These are phyloP conservation scores for Fusarium euwallaceae DNA, from an alignment of 2,329 filamentous ascomycete species.

Conservation along the genomic window DNA sequence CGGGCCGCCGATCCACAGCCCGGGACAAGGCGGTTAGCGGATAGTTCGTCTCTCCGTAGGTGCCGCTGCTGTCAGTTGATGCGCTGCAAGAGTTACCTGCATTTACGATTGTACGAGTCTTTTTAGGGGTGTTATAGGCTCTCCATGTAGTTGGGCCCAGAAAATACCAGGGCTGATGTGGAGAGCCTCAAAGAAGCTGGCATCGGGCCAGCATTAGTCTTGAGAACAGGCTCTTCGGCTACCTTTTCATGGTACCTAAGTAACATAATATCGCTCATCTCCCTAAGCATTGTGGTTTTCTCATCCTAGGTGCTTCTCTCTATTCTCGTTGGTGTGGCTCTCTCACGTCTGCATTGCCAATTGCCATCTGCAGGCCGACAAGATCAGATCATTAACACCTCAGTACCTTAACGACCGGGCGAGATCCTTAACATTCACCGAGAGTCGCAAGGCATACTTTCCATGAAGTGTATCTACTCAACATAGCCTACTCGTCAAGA, in stretches of 20 bases:
- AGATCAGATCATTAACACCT: not conserved
- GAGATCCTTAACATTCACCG: not conserved
- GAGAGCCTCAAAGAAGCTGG: not conserved
- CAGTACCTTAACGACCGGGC: not conserved
- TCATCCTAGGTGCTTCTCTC: not conserved
- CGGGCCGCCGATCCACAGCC: not conserved
- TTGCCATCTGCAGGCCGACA: not conserved
- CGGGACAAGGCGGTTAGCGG: not conserved
- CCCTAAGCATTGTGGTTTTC: not conserved
- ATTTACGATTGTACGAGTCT: not conserved
- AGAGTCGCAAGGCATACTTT: not conserved
- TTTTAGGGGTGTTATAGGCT: not conserved
- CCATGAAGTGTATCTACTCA: not conserved
- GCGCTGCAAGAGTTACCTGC: not conserved
- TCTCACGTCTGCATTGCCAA: not conserved
- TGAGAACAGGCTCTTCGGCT: not conserved
- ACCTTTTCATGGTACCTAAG: not conserved
- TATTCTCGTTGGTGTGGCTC: not conserved
- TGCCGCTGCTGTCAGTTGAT: not conserved
- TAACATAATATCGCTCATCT: not conserved
- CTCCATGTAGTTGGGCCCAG: not conserved
- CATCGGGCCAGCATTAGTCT: not conserved
- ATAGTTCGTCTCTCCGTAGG: not conserved
- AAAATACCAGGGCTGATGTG: not conserved
- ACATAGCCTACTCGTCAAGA: not conserved